Base-by-base conservation (phyloP, 371 early-diverging fungal genomes). In the Nosema granulosis region DNA sequence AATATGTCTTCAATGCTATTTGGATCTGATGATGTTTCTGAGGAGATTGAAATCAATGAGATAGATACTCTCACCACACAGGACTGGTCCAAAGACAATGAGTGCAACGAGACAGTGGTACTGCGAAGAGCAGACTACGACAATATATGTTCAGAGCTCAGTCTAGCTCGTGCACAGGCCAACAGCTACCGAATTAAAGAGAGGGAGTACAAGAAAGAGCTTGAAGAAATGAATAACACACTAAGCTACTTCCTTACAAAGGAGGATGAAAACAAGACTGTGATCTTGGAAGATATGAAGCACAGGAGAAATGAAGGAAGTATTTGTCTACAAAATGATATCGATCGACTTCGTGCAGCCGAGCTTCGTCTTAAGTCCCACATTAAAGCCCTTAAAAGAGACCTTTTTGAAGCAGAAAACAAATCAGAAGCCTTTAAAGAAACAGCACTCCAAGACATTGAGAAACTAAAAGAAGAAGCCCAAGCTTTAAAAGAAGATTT, bases 341-440 rank as follows among this genome's bases (percentile, higher is more conserved):
- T 80, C 24, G 34, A 76, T 16, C 59, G 70, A 35, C 32, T 68
- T 9, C 72, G 18, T 49, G 24, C 58, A 31, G 58, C 69, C 31
- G 77, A 76, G 28, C 22, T 65, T 6, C 49, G 70, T 18, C 50
- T 76, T 16, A 76, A 73, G 54, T 35, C 18, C 16, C 70, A 80
- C 52, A 80, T 80, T 13, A 37, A 68, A 52, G 78, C 74, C 9
- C 29, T 80, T 16, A 28, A 76, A 35, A 71, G 67, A 34, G 80
- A 80, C 68, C 35, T 80, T 24, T 43, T 76, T 34, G 58, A 59
- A 2, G 37, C 52, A 20, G 57, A 73, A 52, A 71, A 73, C 31
- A 76, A 54, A 58, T 31, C 68, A 24, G 80, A 80, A 6, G 22
- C 71, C 4, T 71, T 65, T 66, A 69, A 38, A 65, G 32, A 32